Base-by-base conservation (phyloP, 1,139 yeast species). In the Lodderomyces metapsilosis region DNA sequence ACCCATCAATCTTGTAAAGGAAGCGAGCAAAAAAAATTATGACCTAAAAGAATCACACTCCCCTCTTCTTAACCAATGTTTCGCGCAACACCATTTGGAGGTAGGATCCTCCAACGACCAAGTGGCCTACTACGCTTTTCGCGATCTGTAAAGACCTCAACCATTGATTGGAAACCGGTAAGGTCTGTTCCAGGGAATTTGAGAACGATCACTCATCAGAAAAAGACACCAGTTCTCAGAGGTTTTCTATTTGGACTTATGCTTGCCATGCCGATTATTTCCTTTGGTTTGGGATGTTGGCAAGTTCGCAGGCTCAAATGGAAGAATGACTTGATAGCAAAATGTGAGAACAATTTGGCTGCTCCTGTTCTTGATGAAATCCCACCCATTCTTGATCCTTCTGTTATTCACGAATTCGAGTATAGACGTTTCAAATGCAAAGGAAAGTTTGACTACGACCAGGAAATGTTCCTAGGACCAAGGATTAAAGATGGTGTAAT, bases 391-490 rank as follows among this genome's bases (percentile, higher is more conserved):
- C 59, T 82, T 24, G 76, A 76, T 10, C 80, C 84, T 10, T 74
- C 71, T 10, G 81, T 77, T 22, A 61, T 78, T n/a, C 55, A 63
- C 22, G 85, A 86, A 47, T 84, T 88, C 62, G 96, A 89, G 56
- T 92, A 84, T 61, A 75, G 97, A 41, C 74, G 84, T 48, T 91
- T 92, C 42, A 67, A 71, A 23, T 68, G 86, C 12, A 79, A 74
- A 41, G 99, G 99, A 0, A 76, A 69, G 44, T 92, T 85, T 59
- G 83, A 87, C 52, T 94, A 92, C 56, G 80, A 81, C 16, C 83
- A 89, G 56, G 99, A 92, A 59, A 81, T 89, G 71, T 86, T 87
- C 53, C 88, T 94, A 40, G 98, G 98, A 0, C 98, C 98, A 13
- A 75, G 96, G 51, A 72, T 86, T 44, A 74, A 76, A 48, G 82